Percentiles rank a stretch among this genome's conserved stretches.
Evolutionary conservation across 768 basidiomycete genomes (phyloP).

Genomic region (Mrakia gelida): DNA sequence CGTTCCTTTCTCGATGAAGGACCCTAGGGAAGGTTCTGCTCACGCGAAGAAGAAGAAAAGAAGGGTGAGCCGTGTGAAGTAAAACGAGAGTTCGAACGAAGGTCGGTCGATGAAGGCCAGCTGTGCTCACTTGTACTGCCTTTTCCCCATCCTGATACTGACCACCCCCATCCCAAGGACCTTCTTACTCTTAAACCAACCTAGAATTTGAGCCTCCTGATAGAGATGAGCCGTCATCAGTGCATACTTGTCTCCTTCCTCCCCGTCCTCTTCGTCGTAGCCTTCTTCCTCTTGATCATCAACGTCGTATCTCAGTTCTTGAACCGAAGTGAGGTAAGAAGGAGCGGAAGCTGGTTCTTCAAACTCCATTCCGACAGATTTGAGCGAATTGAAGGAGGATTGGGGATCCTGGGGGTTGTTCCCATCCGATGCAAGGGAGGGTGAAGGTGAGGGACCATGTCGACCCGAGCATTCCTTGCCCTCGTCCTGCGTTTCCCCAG

Average conservation of each 20-base stretch:
- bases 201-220: constrained; percentile 38
- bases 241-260: constrained; percentile 30
- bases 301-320: background rate
- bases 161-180: constrained; percentile 39
- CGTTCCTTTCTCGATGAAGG: background rate
- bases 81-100: background rate
- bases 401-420: too few species aligned
- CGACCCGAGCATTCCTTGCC: too few species aligned
- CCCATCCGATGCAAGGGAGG: too few species aligned
- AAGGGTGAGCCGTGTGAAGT: background rate
- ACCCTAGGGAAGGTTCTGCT: constrained; percentile 29
- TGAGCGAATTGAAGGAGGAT: background rate
- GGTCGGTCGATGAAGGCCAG: too few species aligned
- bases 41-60: too few species aligned
- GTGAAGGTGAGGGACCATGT: too few species aligned
- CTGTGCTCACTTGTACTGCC: constrained; percentile 27
- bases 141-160: constrained; percentile 39
- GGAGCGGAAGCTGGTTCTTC: background rate
- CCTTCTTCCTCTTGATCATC: constrained; percentile 7
- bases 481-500: too few species aligned
- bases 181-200: constrained; percentile 42
- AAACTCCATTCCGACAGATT: constrained; percentile 1
- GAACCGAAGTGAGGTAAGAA: constrained; percentile 22
- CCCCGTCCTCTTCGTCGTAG: constrained; percentile 27
- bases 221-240: constrained; percentile 43